These are phyloP conservation scores for Pinus tabuliformis DNA, from an alignment of 75 land plant genomes.

Conservation along the genomic window DNA sequence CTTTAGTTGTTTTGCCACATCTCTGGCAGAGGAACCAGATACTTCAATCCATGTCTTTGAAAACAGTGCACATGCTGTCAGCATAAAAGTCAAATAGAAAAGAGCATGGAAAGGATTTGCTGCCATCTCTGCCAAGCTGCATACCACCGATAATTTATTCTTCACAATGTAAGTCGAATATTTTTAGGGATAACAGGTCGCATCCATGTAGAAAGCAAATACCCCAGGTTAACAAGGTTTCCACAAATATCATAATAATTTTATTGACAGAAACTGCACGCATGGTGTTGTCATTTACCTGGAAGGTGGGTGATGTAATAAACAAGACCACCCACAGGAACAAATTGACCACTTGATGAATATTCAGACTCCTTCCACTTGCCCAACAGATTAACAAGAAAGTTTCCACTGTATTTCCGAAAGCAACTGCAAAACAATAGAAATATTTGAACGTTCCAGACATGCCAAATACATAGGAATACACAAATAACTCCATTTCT, in stretches of 20 bases:
- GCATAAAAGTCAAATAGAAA: constrained; percentile 51
- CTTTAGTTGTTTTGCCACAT: constrained; percentile 58
- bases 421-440: constrained; percentile 32
- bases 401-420: constrained; percentile 47
- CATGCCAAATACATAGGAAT: neutral
- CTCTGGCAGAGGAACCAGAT: constrained; percentile 59
- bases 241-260: neutral
- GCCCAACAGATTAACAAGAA: constrained; percentile 54
- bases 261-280: neutral
- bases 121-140: constrained; percentile 51
- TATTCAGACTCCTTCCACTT: constrained; percentile 65
- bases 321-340: constrained; percentile 57
- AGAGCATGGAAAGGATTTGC: constrained; percentile 58
- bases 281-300: constrained; percentile 19
- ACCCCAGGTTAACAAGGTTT: neutral
- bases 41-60: constrained; percentile 69
- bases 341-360: constrained; percentile 53
- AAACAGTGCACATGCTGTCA: constrained; percentile 46
- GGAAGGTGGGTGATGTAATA: constrained; percentile 63
- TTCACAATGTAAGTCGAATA: neutral
- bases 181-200: neutral
- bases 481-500: neutral
- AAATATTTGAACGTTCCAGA: neutral
- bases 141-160: neutral
- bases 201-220: neutral